A percentile compares a stretch with the other conserved stretches of the same genome.
phyloP scores from a whole-genome alignment of 2,329 filamentous ascomycete genomes.

The Ceratocystis variospora region DNA sequence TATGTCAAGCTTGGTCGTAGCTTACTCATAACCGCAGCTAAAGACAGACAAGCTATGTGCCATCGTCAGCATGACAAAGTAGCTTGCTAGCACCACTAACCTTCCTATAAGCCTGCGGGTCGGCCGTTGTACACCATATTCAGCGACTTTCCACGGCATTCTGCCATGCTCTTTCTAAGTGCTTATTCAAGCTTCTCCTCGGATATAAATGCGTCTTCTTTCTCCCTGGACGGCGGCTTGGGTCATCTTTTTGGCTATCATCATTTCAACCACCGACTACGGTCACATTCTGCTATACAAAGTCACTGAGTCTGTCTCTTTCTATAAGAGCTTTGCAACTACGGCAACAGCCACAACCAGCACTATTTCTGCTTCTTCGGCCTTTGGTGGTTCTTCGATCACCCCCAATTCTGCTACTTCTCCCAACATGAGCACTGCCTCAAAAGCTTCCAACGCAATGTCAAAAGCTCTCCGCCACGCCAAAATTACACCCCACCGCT shows the following conservation, averaged over 20 bases:
- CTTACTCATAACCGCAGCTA: not conserved
- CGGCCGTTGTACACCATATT: not conserved
- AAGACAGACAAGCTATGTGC: not conserved
- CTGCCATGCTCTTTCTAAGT: not conserved
- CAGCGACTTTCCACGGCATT: not conserved
- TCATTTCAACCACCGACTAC: slow-evolving; percentile 25
- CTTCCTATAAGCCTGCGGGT: not conserved
- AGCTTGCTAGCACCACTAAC: not conserved
- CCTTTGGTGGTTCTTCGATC: slow-evolving; percentile 16
- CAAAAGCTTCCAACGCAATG: slow-evolving; percentile 37
- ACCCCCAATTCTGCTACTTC: slow-evolving; percentile 15
- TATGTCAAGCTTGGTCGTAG: not conserved
- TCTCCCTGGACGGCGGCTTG: slow-evolving; percentile 27
- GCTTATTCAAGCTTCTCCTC: not conserved
- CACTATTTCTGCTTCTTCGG: slow-evolving; percentile 17
- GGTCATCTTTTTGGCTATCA: slow-evolving; percentile 29
- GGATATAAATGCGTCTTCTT: slow-evolving; percentile 31
- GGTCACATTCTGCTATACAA: slow-evolving; percentile 16
- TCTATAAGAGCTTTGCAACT: not conserved
- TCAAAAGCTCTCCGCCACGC: slow-evolving; percentile 50
- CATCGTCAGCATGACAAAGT: slow-evolving; percentile 11
- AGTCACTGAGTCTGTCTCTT: slow-evolving; percentile 22
- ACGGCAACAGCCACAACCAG: slow-evolving; percentile 19
- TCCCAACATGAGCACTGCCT: slow-evolving; percentile 26
- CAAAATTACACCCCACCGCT: slow-evolving; percentile 63